A percentile compares a stretch with the other conserved stretches of the same genome.
These are phyloP conservation scores for Mortierella claussenii DNA, from an alignment of 192 early-diverging fungal genomes.

Conservation along the genomic window DNA sequence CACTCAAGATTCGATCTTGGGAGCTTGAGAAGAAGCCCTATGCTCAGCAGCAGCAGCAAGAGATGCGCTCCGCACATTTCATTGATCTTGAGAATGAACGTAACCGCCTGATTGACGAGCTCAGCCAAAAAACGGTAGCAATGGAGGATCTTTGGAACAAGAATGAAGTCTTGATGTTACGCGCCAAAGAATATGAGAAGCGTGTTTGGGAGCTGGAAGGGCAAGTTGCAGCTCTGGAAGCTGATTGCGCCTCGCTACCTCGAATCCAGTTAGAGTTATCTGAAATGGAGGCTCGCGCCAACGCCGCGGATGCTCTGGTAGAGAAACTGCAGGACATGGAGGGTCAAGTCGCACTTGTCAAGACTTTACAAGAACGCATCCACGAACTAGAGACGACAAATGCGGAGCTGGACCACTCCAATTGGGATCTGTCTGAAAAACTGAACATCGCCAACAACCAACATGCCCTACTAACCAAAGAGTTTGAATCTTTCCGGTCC, in stretches of 20 bases:
- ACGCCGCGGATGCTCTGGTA: conserved; percentile 32
- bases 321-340: conserved; percentile 49
- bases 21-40: conserved; percentile 47
- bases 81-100: conserved; percentile 51
- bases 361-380: conserved; percentile 39
- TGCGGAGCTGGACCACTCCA: conserved; percentile 46
- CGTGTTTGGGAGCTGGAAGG: conserved; percentile 49
- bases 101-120: conserved; percentile 43
- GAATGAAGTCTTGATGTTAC: conserved; percentile 44
- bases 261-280: conserved; percentile 30
- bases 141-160: conserved; percentile 54
- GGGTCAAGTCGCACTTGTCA: conserved; percentile 39
- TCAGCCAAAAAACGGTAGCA: conserved; percentile 41
- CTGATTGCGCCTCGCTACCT: conserved; percentile 27
- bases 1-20: conserved; percentile 44
- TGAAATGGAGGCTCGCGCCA: conserved; percentile 43
- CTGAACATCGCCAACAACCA: conserved; percentile 52
- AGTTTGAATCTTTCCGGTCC: conserved; percentile 45
- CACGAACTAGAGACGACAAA: conserved; percentile 51
- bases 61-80: conserved; percentile 28
- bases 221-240: conserved; percentile 32
- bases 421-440: conserved; percentile 47
- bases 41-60: conserved; percentile 26
- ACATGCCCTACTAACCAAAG: conserved; percentile 38
- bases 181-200: conserved; percentile 50